Percentiles rank a stretch among this genome's conserved stretches.
phyloP scores from a whole-genome alignment of 495 filamentous ascomycete genomes.

The Chaetomidium leptoderma region DNA sequence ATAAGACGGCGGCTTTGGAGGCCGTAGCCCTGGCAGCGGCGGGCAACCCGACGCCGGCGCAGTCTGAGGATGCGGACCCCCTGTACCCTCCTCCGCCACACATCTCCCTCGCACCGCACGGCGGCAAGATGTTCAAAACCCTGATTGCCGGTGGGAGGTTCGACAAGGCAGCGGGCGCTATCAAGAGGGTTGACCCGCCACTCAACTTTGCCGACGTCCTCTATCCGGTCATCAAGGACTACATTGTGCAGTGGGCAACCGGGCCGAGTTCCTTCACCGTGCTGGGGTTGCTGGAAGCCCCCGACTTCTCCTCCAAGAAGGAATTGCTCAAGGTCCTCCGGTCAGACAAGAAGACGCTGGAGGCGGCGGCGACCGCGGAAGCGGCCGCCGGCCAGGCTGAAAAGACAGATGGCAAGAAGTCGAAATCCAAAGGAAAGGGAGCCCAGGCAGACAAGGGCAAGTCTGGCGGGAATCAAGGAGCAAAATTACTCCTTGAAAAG shows the following conservation, averaged over 20 bases:
- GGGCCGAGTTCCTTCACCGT: conserved; percentile 78
- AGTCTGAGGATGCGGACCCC: conserved; percentile 39
- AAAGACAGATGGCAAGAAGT: conserved; percentile 44
- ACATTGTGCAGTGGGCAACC: conserved; percentile 81
- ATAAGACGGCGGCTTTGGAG: conserved; percentile 63
- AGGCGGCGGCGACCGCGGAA: conserved; percentile 48
- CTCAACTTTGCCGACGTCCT: conserved; percentile 74
- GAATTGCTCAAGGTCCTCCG: conserved; percentile 63
- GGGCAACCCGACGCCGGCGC: conserved; percentile 51
- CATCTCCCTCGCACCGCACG: conserved; percentile 56
- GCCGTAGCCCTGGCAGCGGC: conserved; percentile 67
- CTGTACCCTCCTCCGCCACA: conserved; percentile 39
- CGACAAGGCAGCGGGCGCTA: conserved; percentile 61
- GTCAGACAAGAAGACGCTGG: conserved; percentile 50
- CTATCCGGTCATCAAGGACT: conserved; percentile 68
- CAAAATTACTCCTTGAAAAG: conserved; percentile 48
- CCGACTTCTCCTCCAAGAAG: conserved; percentile 63
- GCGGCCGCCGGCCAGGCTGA: conserved; percentile 28
- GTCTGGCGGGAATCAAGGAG: conserved; percentile 24
- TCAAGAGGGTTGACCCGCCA: conserved; percentile 68
- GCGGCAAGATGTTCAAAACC: conserved; percentile 83
- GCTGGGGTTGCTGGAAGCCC: conserved; percentile 71
- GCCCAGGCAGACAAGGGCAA: conserved; percentile 38
- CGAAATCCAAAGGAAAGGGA: conserved; percentile 39
- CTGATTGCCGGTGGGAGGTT: conserved; percentile 83